Percentiles rank a stretch among this genome's conserved stretches.
phyloP scores from a whole-genome alignment of 140 eudicot genomes.

The Artemisia princeps region DNA sequence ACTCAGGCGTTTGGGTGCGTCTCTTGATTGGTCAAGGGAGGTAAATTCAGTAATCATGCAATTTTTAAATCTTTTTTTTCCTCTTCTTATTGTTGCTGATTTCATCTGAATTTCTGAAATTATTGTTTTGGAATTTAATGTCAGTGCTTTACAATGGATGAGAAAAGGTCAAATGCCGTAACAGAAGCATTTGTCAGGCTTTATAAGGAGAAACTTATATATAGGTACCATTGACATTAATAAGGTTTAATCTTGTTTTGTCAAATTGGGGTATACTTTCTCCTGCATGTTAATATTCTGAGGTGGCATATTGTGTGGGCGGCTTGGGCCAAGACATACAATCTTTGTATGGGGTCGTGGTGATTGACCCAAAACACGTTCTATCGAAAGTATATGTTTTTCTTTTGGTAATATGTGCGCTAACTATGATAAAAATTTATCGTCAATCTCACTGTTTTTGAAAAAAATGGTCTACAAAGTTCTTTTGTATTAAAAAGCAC shows the following conservation, averaged over 20 bases:
- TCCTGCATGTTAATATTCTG: no score
- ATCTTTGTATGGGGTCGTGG: no score
- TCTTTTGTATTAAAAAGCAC: no score
- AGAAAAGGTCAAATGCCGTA: conserved; percentile 69
- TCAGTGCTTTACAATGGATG: conserved; percentile 97
- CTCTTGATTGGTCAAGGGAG: conserved; percentile 99
- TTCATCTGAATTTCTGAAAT: not conserved
- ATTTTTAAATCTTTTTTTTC: not conserved
- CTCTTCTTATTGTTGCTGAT: no score
- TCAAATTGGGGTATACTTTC: no score
- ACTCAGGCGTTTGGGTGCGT: conserved; percentile 83
- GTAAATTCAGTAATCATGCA: conserved; percentile 26
- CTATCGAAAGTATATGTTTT: no score
- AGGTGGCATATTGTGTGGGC: not conserved
- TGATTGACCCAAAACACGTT: no score
- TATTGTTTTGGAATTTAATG: not conserved
- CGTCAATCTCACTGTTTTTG: no score
- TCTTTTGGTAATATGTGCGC: no score
- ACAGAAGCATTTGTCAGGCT: conserved; percentile 95
- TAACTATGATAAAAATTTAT: no score
- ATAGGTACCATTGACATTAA: conserved; percentile 47
- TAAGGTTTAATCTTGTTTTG: conserved; percentile 12
- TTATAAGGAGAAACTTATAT: conserved; percentile 70
- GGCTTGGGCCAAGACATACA: not conserved
- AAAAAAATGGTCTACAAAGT: no score